These are phyloP conservation scores for Euphrasia confusa DNA, from an alignment of 257 asterid genomes.

Conservation along the genomic window DNA sequence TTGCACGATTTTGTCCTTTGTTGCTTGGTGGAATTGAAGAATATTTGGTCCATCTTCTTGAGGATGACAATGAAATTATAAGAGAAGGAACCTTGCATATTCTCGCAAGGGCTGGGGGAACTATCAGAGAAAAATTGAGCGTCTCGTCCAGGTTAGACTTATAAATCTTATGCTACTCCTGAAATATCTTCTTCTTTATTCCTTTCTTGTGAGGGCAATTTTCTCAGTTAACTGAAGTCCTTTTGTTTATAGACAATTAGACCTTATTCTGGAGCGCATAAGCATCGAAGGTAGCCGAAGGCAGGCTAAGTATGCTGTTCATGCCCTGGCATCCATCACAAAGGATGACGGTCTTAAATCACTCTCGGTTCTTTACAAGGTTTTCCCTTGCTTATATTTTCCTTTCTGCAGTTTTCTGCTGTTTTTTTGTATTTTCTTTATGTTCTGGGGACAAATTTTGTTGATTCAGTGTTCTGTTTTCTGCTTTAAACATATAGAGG, in stretches of 20 bases:
- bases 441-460: constrained; percentile 7
- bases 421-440: constrained; percentile 19
- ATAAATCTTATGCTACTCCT: constrained; percentile 5
- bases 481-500: constrained; percentile 44
- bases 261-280: constrained; percentile 88
- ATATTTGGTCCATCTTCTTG: constrained; percentile 72
- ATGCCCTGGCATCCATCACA: constrained; percentile 88
- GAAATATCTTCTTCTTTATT: constrained; percentile 11
- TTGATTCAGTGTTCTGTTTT: constrained; percentile 18
- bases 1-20: constrained; percentile 79
- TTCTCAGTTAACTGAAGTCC: constrained; percentile 22
- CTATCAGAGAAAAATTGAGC: constrained; percentile 84
- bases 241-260: constrained; percentile 58
- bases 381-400: constrained; percentile 25
- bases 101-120: constrained; percentile 90
- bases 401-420: constrained; percentile 3
- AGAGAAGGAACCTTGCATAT: constrained; percentile 88
- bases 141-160: constrained; percentile 64
- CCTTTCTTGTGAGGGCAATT: constrained; percentile 1
- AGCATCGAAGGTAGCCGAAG: constrained; percentile 89
- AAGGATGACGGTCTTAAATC: constrained; percentile 92
- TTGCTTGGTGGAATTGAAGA: constrained; percentile 77
- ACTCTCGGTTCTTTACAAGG: constrained; percentile 94
- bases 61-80: constrained; percentile 85
- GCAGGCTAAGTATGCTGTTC: constrained; percentile 94